Conservation (phyloP, 2,329 filamentous ascomycete species). For the Pseudogymnoascus sp. region DNA sequence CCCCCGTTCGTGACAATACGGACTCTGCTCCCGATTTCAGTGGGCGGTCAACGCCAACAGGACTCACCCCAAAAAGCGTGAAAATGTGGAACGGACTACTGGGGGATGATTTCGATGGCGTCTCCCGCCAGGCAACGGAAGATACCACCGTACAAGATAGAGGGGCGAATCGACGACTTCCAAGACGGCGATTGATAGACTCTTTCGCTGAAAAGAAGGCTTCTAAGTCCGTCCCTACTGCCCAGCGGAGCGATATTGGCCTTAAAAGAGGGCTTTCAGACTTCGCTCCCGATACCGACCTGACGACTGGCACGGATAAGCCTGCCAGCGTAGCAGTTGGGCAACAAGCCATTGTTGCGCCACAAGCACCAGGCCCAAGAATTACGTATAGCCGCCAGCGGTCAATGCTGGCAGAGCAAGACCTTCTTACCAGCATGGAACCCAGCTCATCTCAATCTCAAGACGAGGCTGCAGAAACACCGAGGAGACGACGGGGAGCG, state of each 20-base stretch:
- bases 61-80: constrained; percentile 16
- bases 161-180: constrained; percentile 9
- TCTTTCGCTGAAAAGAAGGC: constrained; percentile 25
- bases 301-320: background rate
- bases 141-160: constrained; percentile 4
- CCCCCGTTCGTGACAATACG: background rate
- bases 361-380: constrained; percentile 20
- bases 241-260: constrained; percentile 13
- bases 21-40: background rate
- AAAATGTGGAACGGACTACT: constrained; percentile 25
- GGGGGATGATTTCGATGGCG: constrained; percentile 11
- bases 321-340: background rate
- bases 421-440: constrained; percentile 20
- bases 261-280: background rate
- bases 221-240: constrained; percentile 11
- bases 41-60: constrained; percentile 3
- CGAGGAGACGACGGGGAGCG: constrained; percentile 18
- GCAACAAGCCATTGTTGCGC: background rate
- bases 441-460: constrained; percentile 8
- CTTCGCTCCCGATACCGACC: background rate
- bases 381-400: constrained; percentile 29
- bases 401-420: constrained; percentile 28
- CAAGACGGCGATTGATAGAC: constrained; percentile 27
- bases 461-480: constrained; percentile 13
- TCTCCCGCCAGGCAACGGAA: background rate